These are phyloP conservation scores for Lathyrus aphaca DNA, from an alignment of 306 rosid genomes.

Conservation along the genomic window DNA sequence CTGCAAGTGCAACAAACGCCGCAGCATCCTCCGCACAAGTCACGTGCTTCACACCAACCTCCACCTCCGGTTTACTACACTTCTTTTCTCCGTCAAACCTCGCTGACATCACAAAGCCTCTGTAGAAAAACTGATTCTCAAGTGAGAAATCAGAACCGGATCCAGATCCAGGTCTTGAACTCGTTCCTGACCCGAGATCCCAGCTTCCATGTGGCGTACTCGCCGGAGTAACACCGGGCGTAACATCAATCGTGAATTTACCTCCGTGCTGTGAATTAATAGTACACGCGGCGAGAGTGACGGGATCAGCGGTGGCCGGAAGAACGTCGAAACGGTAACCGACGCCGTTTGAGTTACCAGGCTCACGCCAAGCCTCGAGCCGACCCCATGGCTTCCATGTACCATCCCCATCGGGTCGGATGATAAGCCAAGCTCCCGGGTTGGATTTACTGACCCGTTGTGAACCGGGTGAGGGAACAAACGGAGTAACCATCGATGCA, in stretches of 20 bases:
- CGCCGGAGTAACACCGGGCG: constrained; percentile 45
- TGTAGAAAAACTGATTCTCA: constrained; percentile 31
- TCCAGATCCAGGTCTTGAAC: constrained; percentile 36
- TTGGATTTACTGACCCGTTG: constrained; percentile 53
- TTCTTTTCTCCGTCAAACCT: constrained; percentile 43
- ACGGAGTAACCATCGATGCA: constrained; percentile 45
- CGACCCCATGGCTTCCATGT: constrained; percentile 64
- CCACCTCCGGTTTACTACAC: constrained; percentile 52
- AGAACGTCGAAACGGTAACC: constrained; percentile 52
- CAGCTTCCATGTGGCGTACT: constrained; percentile 46
- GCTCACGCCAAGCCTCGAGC: constrained; percentile 54
- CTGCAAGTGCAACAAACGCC: constrained; percentile 55
- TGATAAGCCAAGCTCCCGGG: constrained; percentile 56
- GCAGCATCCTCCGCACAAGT: constrained; percentile 57
- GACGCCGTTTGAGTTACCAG: constrained; percentile 36
- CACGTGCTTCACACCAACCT: constrained; percentile 55
- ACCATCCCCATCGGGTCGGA: constrained; percentile 52
- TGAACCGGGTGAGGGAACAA: constrained; percentile 55
- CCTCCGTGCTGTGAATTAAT: constrained; percentile 48
- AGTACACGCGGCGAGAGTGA: constrained; percentile 42
- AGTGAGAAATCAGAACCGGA: constrained; percentile 42
- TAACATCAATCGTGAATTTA: constrained; percentile 46
- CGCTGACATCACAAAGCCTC: constrained; percentile 59
- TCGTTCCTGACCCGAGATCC: constrained; percentile 46
- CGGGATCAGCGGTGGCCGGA: constrained; percentile 45